phyloP scores from a whole-genome alignment of 495 filamentous ascomycete species.

The Aspergillus ellipticus region DNA sequence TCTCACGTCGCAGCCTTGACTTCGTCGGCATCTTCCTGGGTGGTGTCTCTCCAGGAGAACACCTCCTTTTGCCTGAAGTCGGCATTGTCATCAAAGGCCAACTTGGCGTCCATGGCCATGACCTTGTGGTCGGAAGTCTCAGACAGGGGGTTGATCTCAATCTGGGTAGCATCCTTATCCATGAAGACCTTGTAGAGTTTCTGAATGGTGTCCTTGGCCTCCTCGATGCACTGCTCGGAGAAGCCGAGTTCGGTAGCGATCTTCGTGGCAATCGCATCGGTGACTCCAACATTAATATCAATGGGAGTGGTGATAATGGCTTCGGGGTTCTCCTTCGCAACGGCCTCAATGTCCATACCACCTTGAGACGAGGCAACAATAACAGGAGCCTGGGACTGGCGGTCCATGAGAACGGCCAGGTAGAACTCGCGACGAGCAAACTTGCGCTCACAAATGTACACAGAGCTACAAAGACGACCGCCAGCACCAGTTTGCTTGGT shows the following conservation, averaged over 20 bases:
- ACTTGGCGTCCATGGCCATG: constrained; percentile 97
- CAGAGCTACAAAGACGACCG: constrained; percentile 89
- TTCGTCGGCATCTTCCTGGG: constrained; percentile 96
- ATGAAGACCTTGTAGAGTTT: constrained; percentile 98
- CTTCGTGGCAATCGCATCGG: constrained; percentile 85
- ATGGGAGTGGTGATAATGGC: constrained; percentile 91
- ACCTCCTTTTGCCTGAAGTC: constrained; percentile 96
- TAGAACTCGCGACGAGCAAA: constrained; percentile 99
- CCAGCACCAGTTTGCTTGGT: constrained; percentile 96
- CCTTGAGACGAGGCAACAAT: constrained; percentile 97
- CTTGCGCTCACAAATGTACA: constrained; percentile 99
- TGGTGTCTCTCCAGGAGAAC: constrained; percentile 87
- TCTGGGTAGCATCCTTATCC: constrained; percentile 97
- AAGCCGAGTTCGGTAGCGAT: constrained; percentile 94
- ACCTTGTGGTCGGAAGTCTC: constrained; percentile 98
- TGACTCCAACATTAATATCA: constrained; percentile 92
- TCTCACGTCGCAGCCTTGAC: constrained; percentile 85
- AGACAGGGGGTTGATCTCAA: constrained; percentile 97
- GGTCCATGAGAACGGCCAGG: constrained; percentile 96
- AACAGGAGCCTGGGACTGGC: constrained; percentile 82
- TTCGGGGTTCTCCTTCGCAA: constrained; percentile 95
- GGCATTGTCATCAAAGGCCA: constrained; percentile 97
- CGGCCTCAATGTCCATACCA: constrained; percentile 97
- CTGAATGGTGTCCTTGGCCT: constrained; percentile 92
- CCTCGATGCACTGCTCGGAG: constrained; percentile 92